A percentile compares a stretch with the other conserved stretches of the same genome.
These are phyloP conservation scores for Brettanomyces naardenensis DNA, from an alignment of 805 yeast genomes.

Conservation along the genomic window DNA sequence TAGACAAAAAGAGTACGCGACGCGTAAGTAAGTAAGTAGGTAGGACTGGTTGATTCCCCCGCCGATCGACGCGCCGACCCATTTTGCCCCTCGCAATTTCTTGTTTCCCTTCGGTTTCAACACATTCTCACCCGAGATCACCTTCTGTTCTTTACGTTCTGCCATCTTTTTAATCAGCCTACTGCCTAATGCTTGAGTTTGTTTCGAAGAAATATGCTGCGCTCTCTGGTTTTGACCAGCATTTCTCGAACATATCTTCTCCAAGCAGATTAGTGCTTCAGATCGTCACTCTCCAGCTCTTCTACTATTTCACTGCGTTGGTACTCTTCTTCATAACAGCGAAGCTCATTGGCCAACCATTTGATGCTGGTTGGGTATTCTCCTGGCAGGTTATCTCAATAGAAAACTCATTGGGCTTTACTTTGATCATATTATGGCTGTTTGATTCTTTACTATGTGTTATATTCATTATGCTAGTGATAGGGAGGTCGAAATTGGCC, in stretches of 20 bases:
- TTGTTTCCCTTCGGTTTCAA: no score
- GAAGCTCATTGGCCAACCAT: slow-evolving; percentile 61
- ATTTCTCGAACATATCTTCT: slow-evolving; percentile 5
- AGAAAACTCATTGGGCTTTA: slow-evolving; percentile 75
- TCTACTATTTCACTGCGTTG: slow-evolving; percentile 70
- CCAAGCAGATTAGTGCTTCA: slow-evolving; percentile 31
- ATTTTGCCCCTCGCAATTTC: no score
- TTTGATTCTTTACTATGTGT: slow-evolving; percentile 79
- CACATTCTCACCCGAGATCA: no score
- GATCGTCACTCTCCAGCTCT: slow-evolving; percentile 67
- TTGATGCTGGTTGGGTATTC: slow-evolving; percentile 63
- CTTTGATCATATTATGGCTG: slow-evolving; percentile 70
- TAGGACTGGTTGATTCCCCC: no score
- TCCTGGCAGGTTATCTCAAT: slow-evolving; percentile 71
- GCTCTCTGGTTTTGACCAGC: slow-evolving; percentile 4
- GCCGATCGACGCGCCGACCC: no score
- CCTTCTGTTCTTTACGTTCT: no score
- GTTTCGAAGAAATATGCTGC: background rate
- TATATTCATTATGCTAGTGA: slow-evolving; percentile 74
- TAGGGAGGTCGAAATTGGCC: slow-evolving; percentile 88
- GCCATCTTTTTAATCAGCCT: no score
- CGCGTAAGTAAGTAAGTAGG: no score
- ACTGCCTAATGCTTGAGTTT: background rate
- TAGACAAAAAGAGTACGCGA: no score
- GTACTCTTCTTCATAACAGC: slow-evolving; percentile 59